Percentiles rank a stretch among this genome's conserved stretches.
Conservation (phyloP, 805 yeast species). For the Komagataella ulmi region DNA sequence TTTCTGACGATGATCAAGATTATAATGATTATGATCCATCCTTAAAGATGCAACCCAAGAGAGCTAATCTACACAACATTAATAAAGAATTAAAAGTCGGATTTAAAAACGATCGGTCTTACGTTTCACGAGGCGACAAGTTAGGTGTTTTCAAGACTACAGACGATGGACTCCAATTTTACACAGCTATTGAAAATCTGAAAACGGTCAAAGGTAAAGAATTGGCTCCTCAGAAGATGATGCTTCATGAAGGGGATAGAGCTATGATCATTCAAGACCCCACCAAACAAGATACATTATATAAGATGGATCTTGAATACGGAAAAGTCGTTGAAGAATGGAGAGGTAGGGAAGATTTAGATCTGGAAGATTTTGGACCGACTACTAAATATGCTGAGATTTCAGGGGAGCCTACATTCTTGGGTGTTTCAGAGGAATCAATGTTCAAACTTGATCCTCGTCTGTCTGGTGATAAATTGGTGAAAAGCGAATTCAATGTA, state of each 20-base stretch:
- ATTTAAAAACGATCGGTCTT: conserved; percentile 55
- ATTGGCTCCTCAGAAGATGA: conserved; percentile 45
- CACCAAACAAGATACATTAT: conserved; percentile 29
- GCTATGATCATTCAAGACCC: conserved; percentile 53
- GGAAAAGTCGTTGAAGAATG: conserved; percentile 86
- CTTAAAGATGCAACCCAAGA: conserved; percentile 2
- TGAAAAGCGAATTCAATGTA: conserved; percentile 35
- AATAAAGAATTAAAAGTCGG: conserved; percentile 67
- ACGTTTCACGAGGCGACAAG: conserved; percentile 65
- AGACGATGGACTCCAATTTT: conserved; percentile 39
- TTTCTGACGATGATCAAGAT: conserved; percentile 22
- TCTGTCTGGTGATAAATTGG: conserved; percentile 41
- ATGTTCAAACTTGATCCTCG: conserved; percentile 78
- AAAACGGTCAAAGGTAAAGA: conserved; percentile 31
- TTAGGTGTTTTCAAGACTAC: conserved; percentile 66
- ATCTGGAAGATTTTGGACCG: conserved; percentile 52
- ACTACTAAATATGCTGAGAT: conserved; percentile 62
- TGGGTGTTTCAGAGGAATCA: conserved; percentile 55
- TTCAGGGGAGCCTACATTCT: conserved; percentile 58
- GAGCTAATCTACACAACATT: conserved; percentile 9
- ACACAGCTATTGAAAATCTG: conserved; percentile 55
- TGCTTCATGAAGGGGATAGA: conserved; percentile 70
- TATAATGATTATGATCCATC: conserved; percentile 21
- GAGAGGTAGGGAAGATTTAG: conserved; percentile 35
- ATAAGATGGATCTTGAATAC: conserved; percentile 64